Conservation (phyloP, 202 grass and related monocot genomes). For the Zizania palustris region DNA sequence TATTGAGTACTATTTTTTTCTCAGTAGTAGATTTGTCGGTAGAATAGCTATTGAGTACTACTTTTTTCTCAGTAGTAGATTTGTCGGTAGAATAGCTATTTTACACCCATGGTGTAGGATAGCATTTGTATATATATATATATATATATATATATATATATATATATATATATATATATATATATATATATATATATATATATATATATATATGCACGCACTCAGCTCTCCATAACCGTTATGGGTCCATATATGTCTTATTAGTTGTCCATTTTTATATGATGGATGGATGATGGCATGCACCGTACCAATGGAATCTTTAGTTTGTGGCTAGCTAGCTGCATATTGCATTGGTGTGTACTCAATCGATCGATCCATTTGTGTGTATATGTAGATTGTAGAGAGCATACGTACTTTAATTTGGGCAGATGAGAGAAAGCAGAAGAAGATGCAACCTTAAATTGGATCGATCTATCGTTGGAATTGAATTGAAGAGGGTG, state of each 20-base stretch:
- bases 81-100: too few relatives aligned
- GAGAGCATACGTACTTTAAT: constrained; percentile 27
- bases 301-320: background rate
- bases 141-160: too few relatives aligned
- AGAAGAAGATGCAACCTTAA: constrained; percentile 27
- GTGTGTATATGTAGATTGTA: background rate
- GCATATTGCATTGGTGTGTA: background rate
- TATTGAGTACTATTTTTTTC: too few relatives aligned
- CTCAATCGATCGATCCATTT: background rate
- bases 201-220: background rate
- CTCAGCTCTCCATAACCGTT: background rate
- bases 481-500: background rate
- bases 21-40: too few relatives aligned
- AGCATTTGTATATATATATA: too few relatives aligned
- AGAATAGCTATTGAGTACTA: too few relatives aligned
- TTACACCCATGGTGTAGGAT: too few relatives aligned
- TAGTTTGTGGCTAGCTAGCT: background rate
- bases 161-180: too few relatives aligned
- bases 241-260: background rate
- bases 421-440: constrained; percentile 33
- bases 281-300: background rate
- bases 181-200: too few relatives aligned
- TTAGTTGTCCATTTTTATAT: background rate
- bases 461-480: too few relatives aligned
- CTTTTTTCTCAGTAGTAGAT: too few relatives aligned